Evolutionary conservation across 495 filamentous ascomycete species (phyloP), one percentile per base, ranked within the genome.

Genomic region (Neurospora discreta): DNA sequence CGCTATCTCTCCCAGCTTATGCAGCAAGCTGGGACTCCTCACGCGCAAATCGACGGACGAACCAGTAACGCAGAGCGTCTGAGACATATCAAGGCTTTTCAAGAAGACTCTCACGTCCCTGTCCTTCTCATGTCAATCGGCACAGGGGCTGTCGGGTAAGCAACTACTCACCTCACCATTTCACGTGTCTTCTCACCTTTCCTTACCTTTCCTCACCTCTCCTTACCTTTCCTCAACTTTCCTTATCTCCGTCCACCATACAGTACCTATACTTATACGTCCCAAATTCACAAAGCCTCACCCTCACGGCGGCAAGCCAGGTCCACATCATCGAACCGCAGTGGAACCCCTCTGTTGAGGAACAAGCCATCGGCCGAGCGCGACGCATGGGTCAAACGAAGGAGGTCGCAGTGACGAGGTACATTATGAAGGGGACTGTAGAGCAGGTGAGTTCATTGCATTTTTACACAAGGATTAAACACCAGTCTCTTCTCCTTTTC

Each of bases 311-410:
- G 0, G 83, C 81, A 16, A 81, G 75, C 33, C 81, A 77, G 3
- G 75, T 85, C 39, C 75, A 80, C 70, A 76, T 84, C 40, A 71
- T 84, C 36, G 82, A 85, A 38, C 82, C 82, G 15, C 77, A 82
- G 71, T 85, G 81, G 83, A 84, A 85, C 69, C 83, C 83, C 16
- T 77, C 77, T 36, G 74, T 84, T 2, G 83, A 85, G 65, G 74
- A 77, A 16, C 83, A 85, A 73, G 83, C 83, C 4, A 77, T 83
- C 23, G 79, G 75, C 9, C 76, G 83, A 52, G 74, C 77, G 20
- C 60, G 79, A 38, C 75, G 82, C 20, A 74, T 84, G 5, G 81
- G 81, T 3, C 83, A 84, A 67, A 71, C 70, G n/a, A 76, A 77
- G 40, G 26, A 77, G 33, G 83, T 85, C 13, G 69, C 71, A 13